These are phyloP conservation scores for Colletotrichum neosansevieriae DNA, from an alignment of 2,329 filamentous ascomycete genomes.

Conservation along the genomic window DNA sequence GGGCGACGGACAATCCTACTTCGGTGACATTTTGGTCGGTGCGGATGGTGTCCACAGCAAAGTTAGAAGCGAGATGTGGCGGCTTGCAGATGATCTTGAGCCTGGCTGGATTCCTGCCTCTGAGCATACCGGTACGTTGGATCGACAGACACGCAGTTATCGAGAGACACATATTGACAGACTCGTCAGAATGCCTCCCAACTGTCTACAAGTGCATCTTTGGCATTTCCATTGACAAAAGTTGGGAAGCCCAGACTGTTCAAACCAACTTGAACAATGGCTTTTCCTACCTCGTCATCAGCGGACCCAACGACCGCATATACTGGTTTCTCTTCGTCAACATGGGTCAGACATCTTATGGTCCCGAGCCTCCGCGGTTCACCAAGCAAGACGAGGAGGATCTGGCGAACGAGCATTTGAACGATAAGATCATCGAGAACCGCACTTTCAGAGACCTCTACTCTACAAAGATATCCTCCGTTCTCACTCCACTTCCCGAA, in stretches of 20 bases:
- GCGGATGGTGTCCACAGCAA: conserved; percentile 56
- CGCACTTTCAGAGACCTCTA: conserved; percentile 49
- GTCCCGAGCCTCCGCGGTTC: conserved; percentile 45
- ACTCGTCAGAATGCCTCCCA: conserved; percentile 12
- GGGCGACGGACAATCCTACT: conserved; percentile 4
- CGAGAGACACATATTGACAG: background rate
- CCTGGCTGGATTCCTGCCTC: conserved; percentile 43
- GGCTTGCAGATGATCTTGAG: conserved; percentile 42
- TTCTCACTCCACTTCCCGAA: conserved; percentile 50
- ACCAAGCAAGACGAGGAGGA: conserved; percentile 48
- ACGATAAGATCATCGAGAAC: conserved; percentile 43
- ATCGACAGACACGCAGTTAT: too few relatives aligned
- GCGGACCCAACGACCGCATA: conserved; percentile 46
- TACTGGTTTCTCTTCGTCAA: conserved; percentile 53
- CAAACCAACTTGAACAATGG: conserved; percentile 44
- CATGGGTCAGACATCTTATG: conserved; percentile 4
- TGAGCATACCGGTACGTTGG: conserved; percentile 39
- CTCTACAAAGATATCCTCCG: conserved; percentile 44
- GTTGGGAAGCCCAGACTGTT: conserved; percentile 39
- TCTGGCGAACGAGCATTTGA: conserved; percentile 44
- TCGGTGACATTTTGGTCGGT: conserved; percentile 42
- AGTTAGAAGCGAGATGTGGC: conserved; percentile 48
- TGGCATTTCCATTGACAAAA: conserved; percentile 50
- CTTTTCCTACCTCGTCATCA: conserved; percentile 45
- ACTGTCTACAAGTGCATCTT: conserved; percentile 52